These are phyloP conservation scores for Closterium sp. DNA, from an alignment of 139 green algal genomes.

Conservation along the genomic window DNA sequence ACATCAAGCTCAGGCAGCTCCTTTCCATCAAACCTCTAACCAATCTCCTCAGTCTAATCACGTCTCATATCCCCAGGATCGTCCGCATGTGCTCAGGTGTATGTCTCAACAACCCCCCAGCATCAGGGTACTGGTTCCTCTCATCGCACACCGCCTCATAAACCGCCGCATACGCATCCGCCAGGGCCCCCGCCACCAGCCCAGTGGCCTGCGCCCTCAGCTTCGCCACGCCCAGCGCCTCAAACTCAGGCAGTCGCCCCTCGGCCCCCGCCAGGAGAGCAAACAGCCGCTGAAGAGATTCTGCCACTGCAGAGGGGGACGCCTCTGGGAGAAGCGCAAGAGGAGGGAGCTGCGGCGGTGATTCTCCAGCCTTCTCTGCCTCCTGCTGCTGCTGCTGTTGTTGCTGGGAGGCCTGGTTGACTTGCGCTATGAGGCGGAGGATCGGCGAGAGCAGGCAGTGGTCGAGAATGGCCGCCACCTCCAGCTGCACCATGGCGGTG, in stretches of 20 bases:
- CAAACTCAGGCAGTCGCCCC: slow-evolving; percentile 39
- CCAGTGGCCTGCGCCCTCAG: slow-evolving; percentile 15
- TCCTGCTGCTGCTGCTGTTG: not conserved
- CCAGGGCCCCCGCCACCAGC: slow-evolving; percentile 16
- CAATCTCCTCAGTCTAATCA: not conserved
- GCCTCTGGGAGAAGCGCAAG: not conserved
- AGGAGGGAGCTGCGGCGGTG: not conserved
- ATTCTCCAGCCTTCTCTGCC: not conserved
- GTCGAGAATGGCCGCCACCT: too few species aligned
- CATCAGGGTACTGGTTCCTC: slow-evolving; percentile 14
- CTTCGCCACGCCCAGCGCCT: slow-evolving; percentile 20
- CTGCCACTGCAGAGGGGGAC: slow-evolving; percentile 6
- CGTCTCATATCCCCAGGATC: slow-evolving; percentile 41
- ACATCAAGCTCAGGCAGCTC: slow-evolving; percentile 29
- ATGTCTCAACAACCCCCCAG: slow-evolving; percentile 23
- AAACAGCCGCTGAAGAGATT: slow-evolving; percentile 38
- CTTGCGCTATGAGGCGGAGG: not conserved
- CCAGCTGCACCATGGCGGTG: too few species aligned
- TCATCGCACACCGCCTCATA: slow-evolving; percentile 31
- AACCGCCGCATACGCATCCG: slow-evolving; percentile 33
- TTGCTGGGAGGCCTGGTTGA: not conserved
- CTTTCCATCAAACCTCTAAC: not conserved
- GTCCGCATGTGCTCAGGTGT: slow-evolving; percentile 44
- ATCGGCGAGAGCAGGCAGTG: not conserved
- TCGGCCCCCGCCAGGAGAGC: slow-evolving; percentile 13